Conservation (phyloP, 805 yeast genomes). For the Monosporozyma yasuniensis region DNA sequence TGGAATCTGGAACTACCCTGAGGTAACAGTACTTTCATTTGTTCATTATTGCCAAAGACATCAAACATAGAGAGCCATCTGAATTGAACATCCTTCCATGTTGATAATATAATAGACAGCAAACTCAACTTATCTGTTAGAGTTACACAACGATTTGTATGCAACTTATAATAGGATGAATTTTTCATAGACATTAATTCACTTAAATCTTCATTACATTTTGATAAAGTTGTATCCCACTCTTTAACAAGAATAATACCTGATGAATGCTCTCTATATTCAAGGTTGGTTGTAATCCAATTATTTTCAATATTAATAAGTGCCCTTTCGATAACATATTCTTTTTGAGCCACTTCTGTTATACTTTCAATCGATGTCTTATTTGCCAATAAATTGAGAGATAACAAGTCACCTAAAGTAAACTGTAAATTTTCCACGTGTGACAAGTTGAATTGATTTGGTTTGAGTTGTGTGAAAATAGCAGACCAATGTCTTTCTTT, state of each 20-base stretch:
- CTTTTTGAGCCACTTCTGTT: conserved; percentile 62
- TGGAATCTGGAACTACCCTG: conserved; percentile 59
- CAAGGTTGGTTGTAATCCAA: conserved; percentile 51
- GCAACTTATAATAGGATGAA: conserved; percentile 51
- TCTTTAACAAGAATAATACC: conserved; percentile 50
- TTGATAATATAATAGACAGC: conserved; percentile 45
- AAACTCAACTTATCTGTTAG: conserved; percentile 50
- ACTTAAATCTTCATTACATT: conserved; percentile 50
- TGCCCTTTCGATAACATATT: conserved; percentile 52
- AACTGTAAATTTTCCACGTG: conserved; percentile 14
- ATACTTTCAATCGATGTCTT: conserved; percentile 39
- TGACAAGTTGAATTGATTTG: conserved; percentile 14
- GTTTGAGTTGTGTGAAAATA: conserved; percentile 33
- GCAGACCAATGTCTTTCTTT: conserved; percentile 59
- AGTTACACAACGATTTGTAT: conserved; percentile 47
- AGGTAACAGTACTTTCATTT: conserved; percentile 56
- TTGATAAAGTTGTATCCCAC: conserved; percentile 57
- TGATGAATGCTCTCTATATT: conserved; percentile 43
- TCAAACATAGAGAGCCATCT: conserved; percentile 85
- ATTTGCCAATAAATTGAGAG: conserved; percentile 40
- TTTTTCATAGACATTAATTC: conserved; percentile 60
- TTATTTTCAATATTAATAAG: conserved; percentile 39
- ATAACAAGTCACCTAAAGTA: conserved; percentile 54
- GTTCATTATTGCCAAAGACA: conserved; percentile 52
- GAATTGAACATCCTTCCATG: conserved; percentile 80